A percentile compares a stretch with the other conserved stretches of the same genome.
These are phyloP conservation scores for Geranium incanum DNA, from an alignment of 441 rosid species.

Conservation along the genomic window DNA sequence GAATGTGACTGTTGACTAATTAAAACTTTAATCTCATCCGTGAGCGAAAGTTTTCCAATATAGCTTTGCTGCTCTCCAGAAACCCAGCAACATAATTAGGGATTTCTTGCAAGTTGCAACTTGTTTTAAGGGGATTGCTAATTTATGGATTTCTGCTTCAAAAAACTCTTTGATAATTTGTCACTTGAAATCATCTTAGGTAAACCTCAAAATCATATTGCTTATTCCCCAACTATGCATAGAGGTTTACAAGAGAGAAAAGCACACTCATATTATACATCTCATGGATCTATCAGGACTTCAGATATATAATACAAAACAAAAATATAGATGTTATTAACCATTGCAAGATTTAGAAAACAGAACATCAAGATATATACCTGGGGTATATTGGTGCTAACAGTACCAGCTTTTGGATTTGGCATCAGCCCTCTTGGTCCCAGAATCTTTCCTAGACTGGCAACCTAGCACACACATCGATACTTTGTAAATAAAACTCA, in stretches of 20 bases:
- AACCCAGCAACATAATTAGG: not conserved
- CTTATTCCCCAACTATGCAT: not conserved
- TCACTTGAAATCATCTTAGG: too few species aligned
- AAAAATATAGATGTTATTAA: not conserved
- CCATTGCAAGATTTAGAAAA: not conserved
- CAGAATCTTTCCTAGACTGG: constrained; percentile 87
- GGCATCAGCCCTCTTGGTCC: constrained; percentile 99
- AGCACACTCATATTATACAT: too few species aligned
- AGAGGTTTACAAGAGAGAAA: too few species aligned
- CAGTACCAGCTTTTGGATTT: constrained; percentile 97
- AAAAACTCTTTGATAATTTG: too few species aligned
- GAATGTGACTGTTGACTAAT: too few species aligned
- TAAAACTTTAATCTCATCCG: too few species aligned
- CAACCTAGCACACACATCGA: constrained; percentile 54
- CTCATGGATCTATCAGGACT: too few species aligned
- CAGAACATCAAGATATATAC: constrained; percentile 26
- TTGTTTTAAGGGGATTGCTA: too few species aligned
- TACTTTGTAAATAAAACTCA: not conserved
- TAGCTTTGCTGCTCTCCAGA: too few species aligned
- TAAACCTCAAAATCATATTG: not conserved
- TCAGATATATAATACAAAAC: too few species aligned
- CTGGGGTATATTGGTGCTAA: constrained; percentile 81
- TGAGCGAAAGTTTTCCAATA: too few species aligned
- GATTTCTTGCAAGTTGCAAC: not conserved
- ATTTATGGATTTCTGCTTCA: too few species aligned